phyloP scores from a whole-genome alignment of 2,329 filamentous ascomycete genomes.

The Penicillium digitatum region DNA sequence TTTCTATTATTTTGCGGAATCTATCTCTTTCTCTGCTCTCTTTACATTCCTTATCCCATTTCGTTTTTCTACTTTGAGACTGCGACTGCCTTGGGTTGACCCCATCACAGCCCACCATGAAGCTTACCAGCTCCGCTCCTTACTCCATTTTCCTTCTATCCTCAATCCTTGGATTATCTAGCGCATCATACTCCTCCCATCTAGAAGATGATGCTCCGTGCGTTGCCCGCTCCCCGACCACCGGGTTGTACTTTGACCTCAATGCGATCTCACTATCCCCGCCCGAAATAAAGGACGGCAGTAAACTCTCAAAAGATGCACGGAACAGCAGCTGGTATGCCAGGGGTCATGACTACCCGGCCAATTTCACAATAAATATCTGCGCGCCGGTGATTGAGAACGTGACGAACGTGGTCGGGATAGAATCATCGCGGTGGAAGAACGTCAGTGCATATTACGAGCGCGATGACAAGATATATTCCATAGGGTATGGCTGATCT shows the following conservation, averaged over 20 bases:
- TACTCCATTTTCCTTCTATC: conserved; percentile 34
- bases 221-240: conserved; percentile 59
- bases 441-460: conserved; percentile 51
- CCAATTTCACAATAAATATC: conserved; percentile 51
- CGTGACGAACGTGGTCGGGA: conserved; percentile 46
- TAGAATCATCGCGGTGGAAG: conserved; percentile 40
- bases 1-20: neutral
- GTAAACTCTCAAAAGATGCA: conserved; percentile 38
- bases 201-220: conserved; percentile 51
- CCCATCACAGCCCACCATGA: conserved; percentile 30
- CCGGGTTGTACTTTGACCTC: conserved; percentile 61
- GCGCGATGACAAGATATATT: conserved; percentile 42
- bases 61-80: neutral
- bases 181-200: conserved; percentile 38
- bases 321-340: conserved; percentile 48
- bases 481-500: conserved; percentile 41
- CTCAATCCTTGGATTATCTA: conserved; percentile 27
- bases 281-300: conserved; percentile 41
- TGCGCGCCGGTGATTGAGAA: conserved; percentile 49
- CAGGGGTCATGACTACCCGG: conserved; percentile 48
- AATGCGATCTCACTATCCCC: conserved; percentile 53
- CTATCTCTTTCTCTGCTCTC: neutral
- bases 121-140: conserved; percentile 29
- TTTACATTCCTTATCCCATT: conserved; percentile 10
- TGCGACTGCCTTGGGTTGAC: conserved; percentile 3